Evolutionary conservation across 257 asterid genomes (phyloP).

Genomic region (Nicotiana undulata): DNA sequence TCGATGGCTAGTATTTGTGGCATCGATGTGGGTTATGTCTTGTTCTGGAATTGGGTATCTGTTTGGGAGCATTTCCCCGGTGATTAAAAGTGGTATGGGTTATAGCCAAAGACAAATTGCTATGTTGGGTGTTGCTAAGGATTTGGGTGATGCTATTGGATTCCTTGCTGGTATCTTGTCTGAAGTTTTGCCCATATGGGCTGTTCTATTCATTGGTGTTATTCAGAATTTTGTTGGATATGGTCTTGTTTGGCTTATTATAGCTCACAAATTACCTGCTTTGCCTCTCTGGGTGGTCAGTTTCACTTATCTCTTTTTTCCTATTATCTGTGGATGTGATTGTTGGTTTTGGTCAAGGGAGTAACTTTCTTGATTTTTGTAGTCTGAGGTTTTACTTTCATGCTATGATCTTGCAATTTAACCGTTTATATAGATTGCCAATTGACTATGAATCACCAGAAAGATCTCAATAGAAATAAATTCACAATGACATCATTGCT

Average conservation of each 20-base stretch:
- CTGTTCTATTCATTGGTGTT: slow-evolving; percentile 58
- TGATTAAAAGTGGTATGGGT: slow-evolving; percentile 57
- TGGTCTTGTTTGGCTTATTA: slow-evolving; percentile 76
- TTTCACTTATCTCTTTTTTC: background rate
- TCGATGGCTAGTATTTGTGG: slow-evolving; percentile 93
- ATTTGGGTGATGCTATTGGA: slow-evolving; percentile 84
- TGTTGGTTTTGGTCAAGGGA: background rate
- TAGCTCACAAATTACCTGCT: slow-evolving; percentile 44
- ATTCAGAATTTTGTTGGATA: slow-evolving; percentile 77
- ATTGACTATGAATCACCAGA: background rate
- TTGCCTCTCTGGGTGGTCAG: slow-evolving; percentile 88
- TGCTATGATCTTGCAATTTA: background rate
- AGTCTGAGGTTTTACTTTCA: background rate
- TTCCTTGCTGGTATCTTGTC: slow-evolving; percentile 59
- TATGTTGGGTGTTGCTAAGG: slow-evolving; percentile 76
- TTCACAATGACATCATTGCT: background rate
- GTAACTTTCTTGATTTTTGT: background rate
- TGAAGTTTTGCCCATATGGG: slow-evolving; percentile 74
- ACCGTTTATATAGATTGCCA: background rate
- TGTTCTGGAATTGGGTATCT: slow-evolving; percentile 84
- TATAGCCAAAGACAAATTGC: slow-evolving; percentile 80
- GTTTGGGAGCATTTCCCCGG: slow-evolving; percentile 82
- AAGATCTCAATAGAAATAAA: background rate
- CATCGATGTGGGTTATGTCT: slow-evolving; percentile 91
- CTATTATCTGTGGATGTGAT: background rate